phyloP scores from a whole-genome alignment of 345 rosid species.

The Moricandia arvensis region DNA sequence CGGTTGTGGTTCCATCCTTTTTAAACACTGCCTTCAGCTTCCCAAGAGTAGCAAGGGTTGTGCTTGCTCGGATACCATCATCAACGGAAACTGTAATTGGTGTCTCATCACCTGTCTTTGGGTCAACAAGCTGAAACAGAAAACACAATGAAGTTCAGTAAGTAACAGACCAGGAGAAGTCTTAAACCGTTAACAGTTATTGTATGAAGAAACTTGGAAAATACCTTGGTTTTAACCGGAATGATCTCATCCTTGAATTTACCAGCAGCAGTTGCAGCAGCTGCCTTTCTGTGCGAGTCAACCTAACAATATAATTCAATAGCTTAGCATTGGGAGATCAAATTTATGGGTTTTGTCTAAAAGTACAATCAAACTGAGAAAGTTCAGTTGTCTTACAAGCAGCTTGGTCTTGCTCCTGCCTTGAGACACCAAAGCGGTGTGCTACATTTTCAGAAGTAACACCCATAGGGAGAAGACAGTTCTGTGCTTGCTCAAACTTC shows the following conservation, averaged over 20 bases:
- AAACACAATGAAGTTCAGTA: conserved; percentile 8
- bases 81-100: conserved; percentile 78
- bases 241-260: conserved; percentile 94
- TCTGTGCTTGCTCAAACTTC: conserved; percentile 72
- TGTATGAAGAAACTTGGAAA: background rate
- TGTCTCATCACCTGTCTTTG: conserved; percentile 85
- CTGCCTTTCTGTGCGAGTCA: conserved; percentile 97
- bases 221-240: conserved; percentile 92
- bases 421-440: conserved; percentile 82
- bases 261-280: conserved; percentile 96
- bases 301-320: conserved; percentile 51
- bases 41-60: conserved; percentile 65
- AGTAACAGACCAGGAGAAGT: background rate
- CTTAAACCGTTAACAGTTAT: background rate
- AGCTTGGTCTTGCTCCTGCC: conserved; percentile 99
- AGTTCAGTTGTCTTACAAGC: conserved; percentile 61
- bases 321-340: conserved; percentile 2
- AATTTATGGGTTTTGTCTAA: background rate
- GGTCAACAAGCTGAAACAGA: conserved; percentile 75
- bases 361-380: conserved; percentile 17
- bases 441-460: conserved; percentile 98
- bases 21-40: conserved; percentile 89
- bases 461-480: conserved; percentile 99
- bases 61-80: conserved; percentile 84
- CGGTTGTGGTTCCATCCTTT: conserved; percentile 94